Evolutionary conservation across 352 stramenopile genomes (phyloP), one percentile per base, ranked within the genome.

Genomic region (Blastocystis sp.): DNA sequence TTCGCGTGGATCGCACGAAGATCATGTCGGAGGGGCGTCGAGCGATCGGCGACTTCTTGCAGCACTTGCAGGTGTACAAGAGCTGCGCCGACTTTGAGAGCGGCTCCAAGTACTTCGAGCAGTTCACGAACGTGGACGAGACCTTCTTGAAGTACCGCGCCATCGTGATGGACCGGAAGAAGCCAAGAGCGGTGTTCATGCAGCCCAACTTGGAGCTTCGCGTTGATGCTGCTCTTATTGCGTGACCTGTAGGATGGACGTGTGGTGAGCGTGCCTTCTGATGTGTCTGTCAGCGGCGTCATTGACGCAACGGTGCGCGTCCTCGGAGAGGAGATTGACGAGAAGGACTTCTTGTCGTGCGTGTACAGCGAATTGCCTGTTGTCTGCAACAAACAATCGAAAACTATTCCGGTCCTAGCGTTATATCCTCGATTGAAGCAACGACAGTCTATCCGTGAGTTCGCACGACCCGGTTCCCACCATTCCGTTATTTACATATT

Each of bases 11-110:
- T 69, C 74, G 74, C 35, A 67, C 51, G 31, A 85, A 85, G 55
- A 85, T 85, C 33, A 41, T 67, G 2, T 69, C 74, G 24, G 50
- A 85, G 33, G 90, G 90, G 35, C 61, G 80, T 24, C 90, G 59
- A 29, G 90, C 90, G 1, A 90, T 91, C 31, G 79, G 41, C 24
- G 74, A 62, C 4, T 91, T 91, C 62, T 80, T 91, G 29, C 65
- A 45, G 1, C 26, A 80, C n/a, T 65, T 91, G 39, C 90, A 91
- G 41, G 21, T 91, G 26, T 91, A 91, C 63, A 91, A 91, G 62
- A 69, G 61, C 19, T 90, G 65, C 29, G 90, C 90, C n/a, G 85
- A 91, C 39, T 76, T 90, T 61, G 50, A 91, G 59, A 29, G 31
- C 13, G 88, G 69, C 24, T 50, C 31, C 29, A 24, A 26, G 3